These are phyloP conservation scores for Daldinia eschscholtzii DNA, from an alignment of 2,329 filamentous ascomycete species.

Conservation along the genomic window DNA sequence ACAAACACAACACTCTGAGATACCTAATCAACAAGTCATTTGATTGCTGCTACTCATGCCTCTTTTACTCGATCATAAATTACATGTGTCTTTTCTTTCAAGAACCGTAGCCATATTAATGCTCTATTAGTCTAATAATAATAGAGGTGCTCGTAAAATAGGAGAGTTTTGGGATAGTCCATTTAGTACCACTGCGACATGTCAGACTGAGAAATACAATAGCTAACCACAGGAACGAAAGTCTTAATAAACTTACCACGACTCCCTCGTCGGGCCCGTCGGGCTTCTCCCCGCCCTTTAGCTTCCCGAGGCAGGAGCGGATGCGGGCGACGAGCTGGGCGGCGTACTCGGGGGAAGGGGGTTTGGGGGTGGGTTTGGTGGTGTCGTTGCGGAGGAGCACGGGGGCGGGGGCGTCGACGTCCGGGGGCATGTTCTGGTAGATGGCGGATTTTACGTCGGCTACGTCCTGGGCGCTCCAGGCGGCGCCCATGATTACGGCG, in stretches of 20 bases:
- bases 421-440: not conserved
- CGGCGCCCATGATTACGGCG: constrained; percentile 35
- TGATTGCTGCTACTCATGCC: constrained; percentile 7
- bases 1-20: constrained; percentile 12
- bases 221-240: not conserved
- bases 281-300: constrained; percentile 17
- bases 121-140: not conserved
- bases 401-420: constrained; percentile 6
- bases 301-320: constrained; percentile 13
- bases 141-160: not conserved
- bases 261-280: constrained; percentile 29
- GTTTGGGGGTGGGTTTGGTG: constrained; percentile 19
- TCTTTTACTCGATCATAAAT: not conserved
- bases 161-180: not conserved
- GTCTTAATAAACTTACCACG: constrained; percentile 23
- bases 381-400: constrained; percentile 36
- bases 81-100: not conserved
- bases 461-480: constrained; percentile 31
- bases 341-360: constrained; percentile 30
- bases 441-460: constrained; percentile 24
- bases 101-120: too few relatives aligned
- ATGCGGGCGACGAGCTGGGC: constrained; percentile 36
- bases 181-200: constrained; percentile 34
- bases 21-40: constrained; percentile 32
- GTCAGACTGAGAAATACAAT: constrained; percentile 5